Evolutionary conservation across 768 basidiomycete species (phyloP).

Genomic region (Suillus discolor): DNA sequence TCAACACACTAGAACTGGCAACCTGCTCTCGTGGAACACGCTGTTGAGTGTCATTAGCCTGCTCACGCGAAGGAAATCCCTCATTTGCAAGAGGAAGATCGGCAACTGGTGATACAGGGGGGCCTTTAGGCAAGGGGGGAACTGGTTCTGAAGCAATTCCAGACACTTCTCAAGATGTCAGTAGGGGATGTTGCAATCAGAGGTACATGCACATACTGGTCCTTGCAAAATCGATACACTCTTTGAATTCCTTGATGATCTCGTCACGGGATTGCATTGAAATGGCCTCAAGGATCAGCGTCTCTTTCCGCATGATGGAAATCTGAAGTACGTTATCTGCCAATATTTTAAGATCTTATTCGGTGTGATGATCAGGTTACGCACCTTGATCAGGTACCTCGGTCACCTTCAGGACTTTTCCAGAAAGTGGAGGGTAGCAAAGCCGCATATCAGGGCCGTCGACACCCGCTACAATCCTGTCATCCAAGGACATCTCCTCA

Average conservation of each 20-base stretch:
- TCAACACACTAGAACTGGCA: not conserved
- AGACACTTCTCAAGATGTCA: slow-evolving; percentile 43
- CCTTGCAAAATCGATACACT: slow-evolving; percentile 82
- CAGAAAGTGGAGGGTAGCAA: slow-evolving; percentile 92
- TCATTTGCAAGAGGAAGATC: slow-evolving; percentile 1
- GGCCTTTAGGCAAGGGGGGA: slow-evolving; percentile 60
- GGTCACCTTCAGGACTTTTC: slow-evolving; percentile 82
- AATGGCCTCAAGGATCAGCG: slow-evolving; percentile 63
- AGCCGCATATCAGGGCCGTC: slow-evolving; percentile 87
- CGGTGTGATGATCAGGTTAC: slow-evolving; percentile 23
- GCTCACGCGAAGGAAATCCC: not conserved
- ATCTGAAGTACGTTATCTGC: slow-evolving; percentile 76
- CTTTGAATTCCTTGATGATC: slow-evolving; percentile 70
- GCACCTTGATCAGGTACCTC: slow-evolving; percentile 63
- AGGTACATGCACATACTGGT: slow-evolving; percentile 54
- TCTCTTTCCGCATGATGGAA: slow-evolving; percentile 88
- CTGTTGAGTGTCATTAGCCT: not conserved
- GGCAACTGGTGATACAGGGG: slow-evolving; percentile 28
- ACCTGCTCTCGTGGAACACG: not conserved
- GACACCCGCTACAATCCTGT: slow-evolving; percentile 49
- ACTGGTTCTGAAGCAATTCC: slow-evolving; percentile 64
- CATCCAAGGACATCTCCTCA: slow-evolving; percentile 76
- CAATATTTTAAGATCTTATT: slow-evolving; percentile 17
- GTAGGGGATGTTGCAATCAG: not conserved
- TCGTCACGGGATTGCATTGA: slow-evolving; percentile 60